Base-by-base conservation (phyloP, 805 yeast genomes). In the Saturnispora zaruensis region DNA sequence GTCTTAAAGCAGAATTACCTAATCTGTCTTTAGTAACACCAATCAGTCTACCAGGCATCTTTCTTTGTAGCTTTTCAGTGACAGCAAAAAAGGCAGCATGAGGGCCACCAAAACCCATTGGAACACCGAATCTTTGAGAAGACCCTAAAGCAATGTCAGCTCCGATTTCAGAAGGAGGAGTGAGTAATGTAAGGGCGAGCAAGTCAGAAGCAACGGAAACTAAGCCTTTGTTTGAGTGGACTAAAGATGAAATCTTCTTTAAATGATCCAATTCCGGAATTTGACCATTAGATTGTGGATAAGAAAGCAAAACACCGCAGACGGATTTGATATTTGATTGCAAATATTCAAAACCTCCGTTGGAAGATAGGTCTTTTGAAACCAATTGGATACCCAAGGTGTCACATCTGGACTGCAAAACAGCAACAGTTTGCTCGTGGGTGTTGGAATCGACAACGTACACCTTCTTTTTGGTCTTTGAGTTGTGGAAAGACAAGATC, bases 51-150 rank as follows among this genome's bases (percentile, higher is more conserved):
- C 99, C 99, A 2, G 99, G 99, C 66, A 93, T 88, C 68, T 90
- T 93, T 64, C 99, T 80, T 63, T 87, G 87, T 58, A 84, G 75
- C 50, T 80, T 76, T 52, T 81, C 79, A n/a, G 79, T 75, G 38
- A 91, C 95, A 7, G 98, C 87, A 59, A 93, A 90, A 70, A 87
- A 93, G 0, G 96, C 99, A 44, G 99, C 98, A 66, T 93, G 99
- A 3, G 99, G 99, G 20, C 99, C 99, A 62, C 99, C 99, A 64
- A 81, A 93, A 6, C 98, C 99, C 72, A 91, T 78, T 49, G 99
- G 98, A 37, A 91, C 97, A 61, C 99, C 99, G 59, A 93, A 88
- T 66, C 99, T 77, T 74, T 93, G 99, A 4, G 97, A 77, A 7
- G 89, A 80, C 44, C 99, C 99, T 42, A 93, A 72, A 2, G 84